Evolutionary conservation across 2,329 filamentous ascomycete species (phyloP).

Genomic region (Fusarium concolor): DNA sequence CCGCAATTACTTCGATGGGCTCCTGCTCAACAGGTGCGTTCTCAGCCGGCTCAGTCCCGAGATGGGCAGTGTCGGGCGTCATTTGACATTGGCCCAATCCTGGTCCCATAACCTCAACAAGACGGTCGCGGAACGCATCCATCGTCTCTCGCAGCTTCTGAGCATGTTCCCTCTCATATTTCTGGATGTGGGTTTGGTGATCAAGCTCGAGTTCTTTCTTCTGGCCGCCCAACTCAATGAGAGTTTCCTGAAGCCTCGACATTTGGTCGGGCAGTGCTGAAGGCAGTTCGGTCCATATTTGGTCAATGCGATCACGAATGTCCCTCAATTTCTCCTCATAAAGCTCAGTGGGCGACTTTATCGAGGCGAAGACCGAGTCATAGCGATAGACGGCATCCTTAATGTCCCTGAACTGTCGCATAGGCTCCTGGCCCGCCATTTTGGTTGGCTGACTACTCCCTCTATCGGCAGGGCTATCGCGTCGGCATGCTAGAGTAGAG

Average conservation of each 20-base stretch:
- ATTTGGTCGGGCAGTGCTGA: background rate
- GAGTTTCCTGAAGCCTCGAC: background rate
- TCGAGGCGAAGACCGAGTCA: background rate
- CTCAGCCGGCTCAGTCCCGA: background rate
- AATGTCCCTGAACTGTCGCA: constrained; percentile 9
- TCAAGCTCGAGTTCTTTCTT: constrained; percentile 21
- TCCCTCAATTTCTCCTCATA: background rate
- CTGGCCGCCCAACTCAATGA: constrained; percentile 5
- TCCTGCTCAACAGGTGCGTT: background rate
- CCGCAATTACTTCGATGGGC: background rate
- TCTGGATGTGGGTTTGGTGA: background rate
- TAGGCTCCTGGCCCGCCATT: constrained; percentile 8
- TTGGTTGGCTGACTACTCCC: background rate
- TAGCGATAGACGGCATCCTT: constrained; percentile 14
- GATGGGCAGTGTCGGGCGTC: background rate
- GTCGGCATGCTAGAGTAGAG: background rate
- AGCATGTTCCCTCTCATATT: background rate
- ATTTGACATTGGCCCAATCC: background rate
- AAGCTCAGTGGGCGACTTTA: background rate
- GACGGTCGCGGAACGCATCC: background rate
- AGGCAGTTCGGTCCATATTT: background rate
- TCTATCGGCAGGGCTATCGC: background rate
- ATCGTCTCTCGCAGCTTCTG: background rate
- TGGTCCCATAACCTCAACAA: background rate
- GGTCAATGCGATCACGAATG: background rate